Conservation (phyloP, 2,329 filamentous ascomycete species). For the Neocucurbitaria cava region DNA sequence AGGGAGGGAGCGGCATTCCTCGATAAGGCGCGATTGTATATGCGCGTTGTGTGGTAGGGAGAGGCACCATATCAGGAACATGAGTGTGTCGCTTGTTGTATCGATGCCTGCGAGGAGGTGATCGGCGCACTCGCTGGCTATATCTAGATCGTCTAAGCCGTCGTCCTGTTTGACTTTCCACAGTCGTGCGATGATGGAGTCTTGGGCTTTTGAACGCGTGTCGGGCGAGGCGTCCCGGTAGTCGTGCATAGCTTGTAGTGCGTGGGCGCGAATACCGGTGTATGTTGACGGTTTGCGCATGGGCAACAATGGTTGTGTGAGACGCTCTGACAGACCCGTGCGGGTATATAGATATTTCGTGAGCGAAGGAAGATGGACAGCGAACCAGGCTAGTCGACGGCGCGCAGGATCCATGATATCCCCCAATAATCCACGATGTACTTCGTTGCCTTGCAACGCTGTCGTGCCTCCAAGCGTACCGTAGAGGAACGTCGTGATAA, state of each 20-base stretch:
- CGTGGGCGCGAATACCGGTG: constrained; percentile 58
- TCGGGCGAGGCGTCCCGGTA: constrained; percentile 11
- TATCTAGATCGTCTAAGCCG: constrained; percentile 53
- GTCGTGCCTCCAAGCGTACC: constrained; percentile 54
- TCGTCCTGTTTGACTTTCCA: constrained; percentile 7
- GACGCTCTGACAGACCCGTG: constrained; percentile 46
- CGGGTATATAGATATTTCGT: constrained; percentile 59
- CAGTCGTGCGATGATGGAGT: constrained; percentile 11
- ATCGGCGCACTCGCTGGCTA: constrained; percentile 62
- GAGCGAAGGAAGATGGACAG: constrained; percentile 54
- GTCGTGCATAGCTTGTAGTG: constrained; percentile 44
- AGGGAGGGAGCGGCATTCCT: constrained; percentile 49
- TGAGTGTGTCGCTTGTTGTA: constrained; percentile 61
- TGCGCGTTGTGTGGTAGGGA: constrained; percentile 50
- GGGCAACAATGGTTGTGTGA: constrained; percentile 54
- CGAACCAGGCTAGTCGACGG: constrained; percentile 58
- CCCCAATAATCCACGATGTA: constrained; percentile 52
- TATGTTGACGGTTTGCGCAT: constrained; percentile 61
- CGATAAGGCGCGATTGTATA: constrained; percentile 55
- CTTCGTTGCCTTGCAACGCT: constrained; percentile 49
- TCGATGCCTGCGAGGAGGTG: constrained; percentile 62
- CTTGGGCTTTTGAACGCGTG: neutral
- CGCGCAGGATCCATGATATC: constrained; percentile 59
- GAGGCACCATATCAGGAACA: constrained; percentile 35
- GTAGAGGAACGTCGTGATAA: constrained; percentile 61